Conservation (phyloP, 768 basidiomycete genomes). For the Trichaptum fuscoviolaceum region DNA sequence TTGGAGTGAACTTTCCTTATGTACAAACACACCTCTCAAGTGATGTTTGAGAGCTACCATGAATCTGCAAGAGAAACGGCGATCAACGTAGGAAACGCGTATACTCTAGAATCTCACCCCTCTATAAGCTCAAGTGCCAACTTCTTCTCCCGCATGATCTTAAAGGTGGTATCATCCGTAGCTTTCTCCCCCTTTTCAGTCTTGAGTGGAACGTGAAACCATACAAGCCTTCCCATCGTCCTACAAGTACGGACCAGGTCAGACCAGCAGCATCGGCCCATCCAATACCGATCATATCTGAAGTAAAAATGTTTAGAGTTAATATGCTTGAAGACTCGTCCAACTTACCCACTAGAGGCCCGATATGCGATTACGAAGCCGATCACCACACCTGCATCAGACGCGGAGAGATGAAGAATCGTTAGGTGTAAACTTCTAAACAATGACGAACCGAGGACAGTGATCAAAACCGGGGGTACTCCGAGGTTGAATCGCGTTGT, state of each 20-base stretch:
- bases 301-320: conserved; percentile 1
- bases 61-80: conserved; percentile 31
- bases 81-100: background rate
- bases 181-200: background rate
- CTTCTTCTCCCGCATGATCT: conserved; percentile 57
- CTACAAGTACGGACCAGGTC: conserved; percentile 49
- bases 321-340: background rate
- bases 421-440: background rate
- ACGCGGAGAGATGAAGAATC: background rate
- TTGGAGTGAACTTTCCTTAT: background rate
- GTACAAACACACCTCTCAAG: conserved; percentile 37
- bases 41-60: conserved; percentile 58
- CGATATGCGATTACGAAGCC: conserved; percentile 57
- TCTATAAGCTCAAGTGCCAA: conserved; percentile 54
- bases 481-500: conserved; percentile 32
- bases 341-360: conserved; percentile 46
- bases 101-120: conserved; percentile 32
- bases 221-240: conserved; percentile 47
- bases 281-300: conserved; percentile 63
- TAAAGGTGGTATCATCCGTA: conserved; percentile 34
- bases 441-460: conserved; percentile 44
- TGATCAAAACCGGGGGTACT: conserved; percentile 54
- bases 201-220: conserved; percentile 52
- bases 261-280: conserved; percentile 48
- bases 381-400: conserved; percentile 49